phyloP scores from a whole-genome alignment of 2,329 filamentous ascomycete genomes.

The Neonectria magnoliae region DNA sequence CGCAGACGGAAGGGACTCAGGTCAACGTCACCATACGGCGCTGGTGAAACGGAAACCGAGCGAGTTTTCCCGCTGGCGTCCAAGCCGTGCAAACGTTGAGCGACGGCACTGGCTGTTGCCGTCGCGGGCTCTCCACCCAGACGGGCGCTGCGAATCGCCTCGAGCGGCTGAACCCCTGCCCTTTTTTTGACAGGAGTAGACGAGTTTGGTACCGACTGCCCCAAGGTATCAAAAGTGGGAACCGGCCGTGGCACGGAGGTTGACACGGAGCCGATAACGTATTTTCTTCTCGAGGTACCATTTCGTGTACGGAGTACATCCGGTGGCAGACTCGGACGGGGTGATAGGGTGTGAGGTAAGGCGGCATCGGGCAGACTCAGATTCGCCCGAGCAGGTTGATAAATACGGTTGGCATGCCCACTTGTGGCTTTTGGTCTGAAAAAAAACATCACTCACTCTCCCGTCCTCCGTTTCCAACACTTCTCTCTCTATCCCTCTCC shows the following conservation, averaged over 20 bases:
- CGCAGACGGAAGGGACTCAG: background rate
- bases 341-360: no score
- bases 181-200: background rate
- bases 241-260: background rate
- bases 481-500: background rate
- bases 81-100: background rate
- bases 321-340: no score
- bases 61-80: constrained; percentile 3
- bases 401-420: constrained; percentile 1
- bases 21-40: constrained; percentile 1
- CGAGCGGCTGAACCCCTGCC: background rate
- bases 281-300: background rate
- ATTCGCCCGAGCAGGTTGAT: background rate
- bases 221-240: background rate
- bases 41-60: background rate
- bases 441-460: background rate
- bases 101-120: background rate
- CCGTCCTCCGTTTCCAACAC: background rate
- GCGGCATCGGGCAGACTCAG: background rate
- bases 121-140: background rate
- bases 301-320: background rate
- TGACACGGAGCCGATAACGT: background rate
- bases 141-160: background rate
- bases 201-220: background rate
- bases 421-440: background rate